Base-by-base conservation (phyloP, 2,329 filamentous ascomycete genomes). In the Corinectria fuckeliana region DNA sequence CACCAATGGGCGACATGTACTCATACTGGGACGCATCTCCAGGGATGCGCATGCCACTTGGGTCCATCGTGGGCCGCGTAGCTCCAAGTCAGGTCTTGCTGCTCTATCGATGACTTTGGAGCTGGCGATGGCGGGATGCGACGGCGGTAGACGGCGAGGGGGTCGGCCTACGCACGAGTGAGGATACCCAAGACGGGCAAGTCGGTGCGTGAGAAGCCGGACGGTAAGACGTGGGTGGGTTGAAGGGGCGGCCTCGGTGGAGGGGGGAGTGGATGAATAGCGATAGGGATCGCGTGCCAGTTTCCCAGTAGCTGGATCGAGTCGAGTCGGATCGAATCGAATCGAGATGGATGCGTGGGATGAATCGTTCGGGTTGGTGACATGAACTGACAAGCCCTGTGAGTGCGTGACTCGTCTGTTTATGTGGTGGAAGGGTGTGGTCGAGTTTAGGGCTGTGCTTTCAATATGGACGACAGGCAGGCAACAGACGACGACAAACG, bases 1-100 rank as follows among this genome's bases (percentile, higher is more conserved):
- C 75, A 85, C 84, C 84, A 75, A 85, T 83, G 74, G 83, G 84
- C 69, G 76, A 78, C 66, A 86, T 78, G 75, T 80, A 83, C 63
- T 76, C 72, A 58, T 71, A 70, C 64, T 71, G 69, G 62, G 78
- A 80, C 67, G 75, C 76, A 75, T 78, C 77, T 73, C 72, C 78
- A 77, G 77, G 79, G 77, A 76, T 78, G 72, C 78, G 79, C 77
- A 78, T 77, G 70, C 69, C 69, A 70, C 71, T 68, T 64, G 72
- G 70, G 69, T 77, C 78, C 77, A 79, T 79, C 67, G 66, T 73
- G 53, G 62, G 51, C 52, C 50, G 63, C 59, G 57, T 61, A 65
- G 56, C 51, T 61, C 51, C 45, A 63, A 63, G 42, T 53, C 52
- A 54, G 45, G n/a, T 58, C 41, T 56, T 57, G 47, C 18, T 58